phyloP scores from a whole-genome alignment of 257 asterid genomes.

The Salvia rosmarinus region DNA sequence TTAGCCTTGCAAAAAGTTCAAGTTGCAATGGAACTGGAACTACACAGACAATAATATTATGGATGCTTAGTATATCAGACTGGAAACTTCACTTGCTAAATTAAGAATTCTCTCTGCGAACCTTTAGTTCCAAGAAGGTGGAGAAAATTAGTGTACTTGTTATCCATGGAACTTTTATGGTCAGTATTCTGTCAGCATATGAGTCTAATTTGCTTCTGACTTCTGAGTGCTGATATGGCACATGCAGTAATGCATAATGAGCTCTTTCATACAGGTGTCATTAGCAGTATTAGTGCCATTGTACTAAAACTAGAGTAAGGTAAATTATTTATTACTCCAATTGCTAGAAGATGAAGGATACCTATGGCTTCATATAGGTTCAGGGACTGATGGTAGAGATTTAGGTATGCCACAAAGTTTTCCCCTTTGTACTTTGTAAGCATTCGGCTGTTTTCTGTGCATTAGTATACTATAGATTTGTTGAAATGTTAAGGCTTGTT shows the following conservation, averaged over 20 bases:
- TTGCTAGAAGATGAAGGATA: slow-evolving; percentile 2
- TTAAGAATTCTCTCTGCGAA: neutral
- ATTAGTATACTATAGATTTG: neutral
- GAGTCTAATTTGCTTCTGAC: neutral
- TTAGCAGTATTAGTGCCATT: neutral
- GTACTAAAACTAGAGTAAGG: neutral
- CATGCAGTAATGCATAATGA: slow-evolving; percentile 10
- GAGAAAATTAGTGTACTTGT: neutral
- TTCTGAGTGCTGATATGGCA: slow-evolving; percentile 6
- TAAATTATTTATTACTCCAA: neutral
- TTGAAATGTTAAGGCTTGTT: slow-evolving; percentile 1
- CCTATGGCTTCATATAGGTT: slow-evolving; percentile 6
- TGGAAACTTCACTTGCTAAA: slow-evolving; percentile 8
- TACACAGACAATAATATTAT: neutral
- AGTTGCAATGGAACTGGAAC: slow-evolving; percentile 7
- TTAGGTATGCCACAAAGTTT: neutral
- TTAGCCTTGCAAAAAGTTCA: slow-evolving; percentile 7
- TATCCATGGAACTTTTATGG: neutral
- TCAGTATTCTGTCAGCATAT: neutral
- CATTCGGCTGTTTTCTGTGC: slow-evolving; percentile 14
- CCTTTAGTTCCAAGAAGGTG: neutral
- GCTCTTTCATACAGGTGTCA: slow-evolving; percentile 12
- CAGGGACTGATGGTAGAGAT: slow-evolving; percentile 11
- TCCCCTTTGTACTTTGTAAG: neutral
- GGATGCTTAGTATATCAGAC: slow-evolving; percentile 6